Evolutionary conservation across 768 basidiomycete species (phyloP).

Genomic region (Trametopsis cervina): DNA sequence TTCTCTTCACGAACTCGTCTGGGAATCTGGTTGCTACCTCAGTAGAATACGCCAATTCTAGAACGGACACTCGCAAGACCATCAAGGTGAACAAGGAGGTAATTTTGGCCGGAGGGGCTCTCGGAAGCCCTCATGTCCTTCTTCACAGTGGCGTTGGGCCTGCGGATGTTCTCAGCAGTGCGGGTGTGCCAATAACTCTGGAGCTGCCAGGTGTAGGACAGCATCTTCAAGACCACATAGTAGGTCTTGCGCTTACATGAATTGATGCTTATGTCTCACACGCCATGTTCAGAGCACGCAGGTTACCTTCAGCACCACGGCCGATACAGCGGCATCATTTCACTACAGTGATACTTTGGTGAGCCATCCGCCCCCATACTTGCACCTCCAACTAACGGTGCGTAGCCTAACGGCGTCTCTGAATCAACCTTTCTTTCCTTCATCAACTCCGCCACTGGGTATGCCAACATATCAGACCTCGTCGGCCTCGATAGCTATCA

Average conservation of each 20-base stretch:
- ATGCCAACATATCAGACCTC: slow-evolving; percentile 44
- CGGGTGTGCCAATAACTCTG: slow-evolving; percentile 36
- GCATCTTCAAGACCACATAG: slow-evolving; percentile 51
- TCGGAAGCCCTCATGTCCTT: slow-evolving; percentile 49
- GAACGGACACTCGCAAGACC: slow-evolving; percentile 27
- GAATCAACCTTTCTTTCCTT: slow-evolving; percentile 38
- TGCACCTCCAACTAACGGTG: background rate
- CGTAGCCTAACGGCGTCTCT: slow-evolving; percentile 15
- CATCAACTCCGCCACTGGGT: slow-evolving; percentile 59
- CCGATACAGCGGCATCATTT: slow-evolving; percentile 31
- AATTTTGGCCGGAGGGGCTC: slow-evolving; percentile 40
- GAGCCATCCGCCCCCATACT: background rate
- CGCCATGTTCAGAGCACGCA: slow-evolving; percentile 26
- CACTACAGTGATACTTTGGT: slow-evolving; percentile 21
- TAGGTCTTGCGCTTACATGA: slow-evolving; percentile 3
- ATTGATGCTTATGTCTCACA: background rate
- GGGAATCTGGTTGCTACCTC: slow-evolving; percentile 34
- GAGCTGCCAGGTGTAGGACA: slow-evolving; percentile 57
- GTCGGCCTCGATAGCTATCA: slow-evolving; percentile 30
- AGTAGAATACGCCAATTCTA: slow-evolving; percentile 40
- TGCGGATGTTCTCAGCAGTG: slow-evolving; percentile 38
- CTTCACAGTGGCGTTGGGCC: slow-evolving; percentile 56
- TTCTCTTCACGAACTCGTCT: slow-evolving; percentile 32
- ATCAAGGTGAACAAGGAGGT: slow-evolving; percentile 58
- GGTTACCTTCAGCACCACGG: slow-evolving; percentile 31